These are phyloP conservation scores for Neurospora sp. DNA, from an alignment of 495 filamentous ascomycete species.

Conservation along the genomic window DNA sequence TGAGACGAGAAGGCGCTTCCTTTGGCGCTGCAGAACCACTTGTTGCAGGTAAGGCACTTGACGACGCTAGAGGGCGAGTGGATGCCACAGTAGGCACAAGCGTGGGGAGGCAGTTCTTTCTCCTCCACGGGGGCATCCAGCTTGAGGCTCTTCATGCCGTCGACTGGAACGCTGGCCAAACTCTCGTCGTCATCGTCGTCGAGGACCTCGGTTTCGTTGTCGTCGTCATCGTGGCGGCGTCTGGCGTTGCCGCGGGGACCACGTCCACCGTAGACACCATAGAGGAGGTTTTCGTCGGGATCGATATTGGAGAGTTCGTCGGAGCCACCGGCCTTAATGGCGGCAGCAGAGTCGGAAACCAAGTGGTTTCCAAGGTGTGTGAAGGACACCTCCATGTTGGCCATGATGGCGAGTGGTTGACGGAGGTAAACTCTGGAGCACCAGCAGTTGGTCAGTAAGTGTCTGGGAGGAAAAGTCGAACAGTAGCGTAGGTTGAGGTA, in stretches of 20 bases:
- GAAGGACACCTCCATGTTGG: conserved; percentile 71
- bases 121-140: conserved; percentile 64
- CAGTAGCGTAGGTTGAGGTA: not conserved
- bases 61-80: conserved; percentile 92
- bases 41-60: conserved; percentile 89
- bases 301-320: conserved; percentile 60
- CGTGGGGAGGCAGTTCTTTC: conserved; percentile 86
- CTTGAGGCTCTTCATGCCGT: conserved; percentile 59
- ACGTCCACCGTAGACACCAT: conserved; percentile 53
- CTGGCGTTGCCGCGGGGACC: conserved; percentile 39
- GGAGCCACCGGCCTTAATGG: conserved; percentile 56
- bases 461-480: not conserved
- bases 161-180: conserved; percentile 73
- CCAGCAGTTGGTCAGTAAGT: not conserved
- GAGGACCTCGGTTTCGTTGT: conserved; percentile 79
- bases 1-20: conserved; percentile 95
- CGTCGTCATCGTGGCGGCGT: conserved; percentile 67
- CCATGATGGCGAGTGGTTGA: not conserved
- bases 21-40: conserved; percentile 98
- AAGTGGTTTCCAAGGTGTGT: conserved; percentile 78
- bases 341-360: conserved; percentile 59
- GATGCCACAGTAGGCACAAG: conserved; percentile 99
- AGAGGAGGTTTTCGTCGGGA: conserved; percentile 65
- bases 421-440: not conserved
- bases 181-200: conserved; percentile 92